Evolutionary conservation across 1,284 basidiomycete genomes (phyloP), one percentile per base, ranked within the genome.

Genomic region (Kalmanozyma brasiliensis): DNA sequence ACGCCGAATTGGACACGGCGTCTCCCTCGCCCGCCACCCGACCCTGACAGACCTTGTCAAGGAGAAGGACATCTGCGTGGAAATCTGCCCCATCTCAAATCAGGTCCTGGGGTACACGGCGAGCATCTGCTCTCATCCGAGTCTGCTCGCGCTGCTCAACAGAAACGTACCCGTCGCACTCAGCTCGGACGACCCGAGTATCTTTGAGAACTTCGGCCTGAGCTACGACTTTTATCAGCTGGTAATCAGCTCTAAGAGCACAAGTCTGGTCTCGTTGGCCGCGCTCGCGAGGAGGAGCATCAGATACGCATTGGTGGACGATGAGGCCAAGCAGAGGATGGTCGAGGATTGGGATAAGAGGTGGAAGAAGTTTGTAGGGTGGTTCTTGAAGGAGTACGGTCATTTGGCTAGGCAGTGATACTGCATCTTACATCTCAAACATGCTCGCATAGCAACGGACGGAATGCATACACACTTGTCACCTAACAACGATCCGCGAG

Each of bases 1-100:
- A 4, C 90, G 88, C 74, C 86, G 90, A 14, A 91, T 91, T 52
- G 90, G 90, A 0, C 90, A 92, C 82, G 90, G 89, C 6, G 90
- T 88, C 76, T 90, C 89, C 3, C 83, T 91, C 19, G 85, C 86
- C 35, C 91, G 90, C 73, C 90, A 91, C 76, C 90, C 89, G 0
- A 86, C 86, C 61, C 83, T 91, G 24, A 87, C 91, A 79, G 84
- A 89, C 43, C 84, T 87, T 6, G 90, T 89, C 76, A 85, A 86
- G 56, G 86, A 90, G 72, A 84, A 83, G 40, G 84, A 84, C 9
- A 89, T 92, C 62, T 86, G 88, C 8, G 75, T 91, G 20, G 90
- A 91, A 82, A 85, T 89, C 29, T 81, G 80, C 46, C 80, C 79
- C 13, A 74, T 81, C 34, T 74, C 72, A 20, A 78, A 78, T 47